Evolutionary conservation across 1,284 basidiomycete genomes (phyloP), one percentile per base, ranked within the genome.

Genomic region (Athelia psychrophila): DNA sequence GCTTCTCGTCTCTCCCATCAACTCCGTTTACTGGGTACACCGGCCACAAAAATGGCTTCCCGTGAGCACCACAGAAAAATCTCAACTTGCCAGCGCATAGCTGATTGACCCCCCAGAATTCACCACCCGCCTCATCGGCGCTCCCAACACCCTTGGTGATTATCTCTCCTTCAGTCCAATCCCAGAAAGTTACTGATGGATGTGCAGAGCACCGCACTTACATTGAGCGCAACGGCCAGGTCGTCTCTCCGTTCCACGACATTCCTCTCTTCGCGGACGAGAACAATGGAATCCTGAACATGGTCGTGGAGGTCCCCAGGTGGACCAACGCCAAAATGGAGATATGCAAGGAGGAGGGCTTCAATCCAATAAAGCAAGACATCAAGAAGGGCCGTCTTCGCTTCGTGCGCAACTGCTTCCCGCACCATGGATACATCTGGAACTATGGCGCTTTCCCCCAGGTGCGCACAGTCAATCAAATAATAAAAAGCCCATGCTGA

Each of bases 311-410:
- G 77, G 90, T 99, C 56, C 97, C 97, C 50, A 90, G 97, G 66
- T 99, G 97, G 97, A 98, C 95, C 71, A 99, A 99, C 81, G 93
- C 93, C 53, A 98, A 98, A 84, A 88, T 97, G 85, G 96, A 99
- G 77, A 97, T 98, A 73, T 95, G 83, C 74, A 98, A 98, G 77
- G 94, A 97, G 68, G 96, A 99, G 73, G 56, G 83, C 27, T 94
- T 99, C 84, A 99, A 99, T 78, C 95, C 95, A 62, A 98, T 99
- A 88, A 95, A 97, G 75, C 97, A 99, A 79, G 95, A 97, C 71
- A 87, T 90, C 70, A 97, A 96, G 78, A 94, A 92, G 77, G 94
- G 94, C 67, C 95, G 93, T 72, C 78, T 99, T 70, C 91, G 97
- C 64, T 99, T 83, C 74, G 97, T 99, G 59, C 91, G 97, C 74